These are phyloP conservation scores for Chaetomium sp. DNA, from an alignment of 2,329 filamentous ascomycete genomes.

Conservation along the genomic window DNA sequence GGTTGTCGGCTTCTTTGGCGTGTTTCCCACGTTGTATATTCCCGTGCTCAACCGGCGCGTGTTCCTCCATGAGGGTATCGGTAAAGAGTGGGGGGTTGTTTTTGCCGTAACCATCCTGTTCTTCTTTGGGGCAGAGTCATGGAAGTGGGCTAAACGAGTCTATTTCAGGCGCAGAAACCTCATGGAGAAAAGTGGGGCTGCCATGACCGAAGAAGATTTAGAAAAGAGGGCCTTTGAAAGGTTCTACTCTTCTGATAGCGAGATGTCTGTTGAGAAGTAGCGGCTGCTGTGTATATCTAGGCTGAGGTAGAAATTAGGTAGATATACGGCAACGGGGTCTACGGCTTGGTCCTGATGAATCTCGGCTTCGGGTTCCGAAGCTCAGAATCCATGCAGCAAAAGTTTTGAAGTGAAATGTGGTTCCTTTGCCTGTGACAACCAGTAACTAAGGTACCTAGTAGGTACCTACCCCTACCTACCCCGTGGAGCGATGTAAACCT, in stretches of 20 bases:
- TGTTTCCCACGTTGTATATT: conserved; percentile 68
- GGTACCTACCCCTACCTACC: too few species aligned
- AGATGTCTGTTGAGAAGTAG: not conserved
- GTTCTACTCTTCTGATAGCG: not conserved
- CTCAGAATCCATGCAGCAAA: not conserved
- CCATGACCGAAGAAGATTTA: not conserved
- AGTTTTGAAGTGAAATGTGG: too few species aligned
- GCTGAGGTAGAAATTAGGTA: not conserved
- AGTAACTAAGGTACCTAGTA: too few species aligned
- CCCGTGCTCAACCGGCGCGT: conserved; percentile 66
- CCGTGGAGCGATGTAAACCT: too few species aligned
- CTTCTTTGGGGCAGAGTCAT: conserved; percentile 62
- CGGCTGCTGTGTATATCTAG: not conserved
- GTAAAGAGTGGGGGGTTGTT: conserved; percentile 74
- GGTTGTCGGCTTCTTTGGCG: conserved; percentile 58
- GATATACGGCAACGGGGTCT: not conserved
- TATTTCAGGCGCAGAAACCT: conserved; percentile 24
- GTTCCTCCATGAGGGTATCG: conserved; percentile 69
- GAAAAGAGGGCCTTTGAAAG: not conserved
- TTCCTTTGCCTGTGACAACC: too few species aligned
- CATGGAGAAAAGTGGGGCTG: not conserved
- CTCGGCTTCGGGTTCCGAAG: too few species aligned
- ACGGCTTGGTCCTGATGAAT: too few species aligned
- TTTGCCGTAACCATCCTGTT: conserved; percentile 61
- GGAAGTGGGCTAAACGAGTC: conserved; percentile 65